Evolutionary conservation across 352 stramenopile species (phyloP).

Genomic region (Phytophthora uliginosa): DNA sequence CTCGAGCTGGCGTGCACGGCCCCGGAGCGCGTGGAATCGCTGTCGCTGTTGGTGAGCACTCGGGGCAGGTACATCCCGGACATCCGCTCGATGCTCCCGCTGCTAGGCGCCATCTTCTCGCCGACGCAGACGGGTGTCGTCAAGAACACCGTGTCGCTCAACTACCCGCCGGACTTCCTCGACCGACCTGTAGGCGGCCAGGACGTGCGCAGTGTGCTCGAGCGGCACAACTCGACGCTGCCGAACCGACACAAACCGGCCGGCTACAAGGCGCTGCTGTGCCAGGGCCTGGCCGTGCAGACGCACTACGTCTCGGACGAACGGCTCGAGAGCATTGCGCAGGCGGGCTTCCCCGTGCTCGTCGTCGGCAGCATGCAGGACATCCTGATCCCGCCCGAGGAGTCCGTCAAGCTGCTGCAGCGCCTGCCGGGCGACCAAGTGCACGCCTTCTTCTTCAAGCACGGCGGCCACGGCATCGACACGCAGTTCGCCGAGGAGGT

Average conservation of each 20-base stretch:
- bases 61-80: constrained; percentile 45
- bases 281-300: constrained; percentile 38
- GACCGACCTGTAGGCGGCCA: constrained; percentile 34
- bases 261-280: constrained; percentile 39
- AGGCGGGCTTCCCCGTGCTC: constrained; percentile 51
- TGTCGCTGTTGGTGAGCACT: constrained; percentile 54
- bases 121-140: constrained; percentile 40
- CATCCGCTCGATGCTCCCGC: constrained; percentile 32
- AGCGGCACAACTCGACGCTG: constrained; percentile 30
- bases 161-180: constrained; percentile 54
- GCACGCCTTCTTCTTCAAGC: constrained; percentile 36
- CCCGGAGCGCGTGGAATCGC: constrained; percentile 50
- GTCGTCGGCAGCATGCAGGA: constrained; percentile 52
- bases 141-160: constrained; percentile 42
- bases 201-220: constrained; percentile 30
- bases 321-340: constrained; percentile 42
- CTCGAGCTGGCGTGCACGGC: constrained; percentile 48
- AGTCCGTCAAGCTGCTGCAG: constrained; percentile 38
- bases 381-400: constrained; percentile 45
- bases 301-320: constrained; percentile 62
- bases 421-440: constrained; percentile 31
- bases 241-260: constrained; percentile 26
- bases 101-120: constrained; percentile 45
- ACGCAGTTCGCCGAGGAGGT: constrained; percentile 44
- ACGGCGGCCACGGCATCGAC: constrained; percentile 40